Evolutionary conservation across 1,139 yeast species (phyloP).

Genomic region (Zhuliangozyma blackwelliae): DNA sequence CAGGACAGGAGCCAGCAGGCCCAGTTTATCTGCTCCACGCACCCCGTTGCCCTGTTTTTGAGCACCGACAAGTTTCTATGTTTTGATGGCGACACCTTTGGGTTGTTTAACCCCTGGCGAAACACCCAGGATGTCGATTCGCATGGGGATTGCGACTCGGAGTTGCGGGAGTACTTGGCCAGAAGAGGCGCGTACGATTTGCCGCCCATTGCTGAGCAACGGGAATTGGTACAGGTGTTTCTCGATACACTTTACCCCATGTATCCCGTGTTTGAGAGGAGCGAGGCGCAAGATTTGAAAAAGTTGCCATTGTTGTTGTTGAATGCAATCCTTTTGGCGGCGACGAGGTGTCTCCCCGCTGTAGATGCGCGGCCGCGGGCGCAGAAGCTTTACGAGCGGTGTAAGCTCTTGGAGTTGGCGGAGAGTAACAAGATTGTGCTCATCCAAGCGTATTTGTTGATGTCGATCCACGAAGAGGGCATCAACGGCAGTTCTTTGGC

Average conservation of each 20-base stretch:
- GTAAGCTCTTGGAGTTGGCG: constrained; percentile 19
- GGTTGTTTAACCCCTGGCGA: constrained; percentile 27
- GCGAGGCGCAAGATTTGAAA: constrained; percentile 7
- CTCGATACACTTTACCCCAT: constrained; percentile 20
- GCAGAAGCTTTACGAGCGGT: constrained; percentile 16
- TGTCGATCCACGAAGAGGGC: constrained; percentile 25
- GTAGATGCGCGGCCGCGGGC: constrained; percentile 14
- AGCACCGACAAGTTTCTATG: constrained; percentile 25
- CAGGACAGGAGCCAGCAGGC: constrained; percentile 8
- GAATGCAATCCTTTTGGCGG: constrained; percentile 22
- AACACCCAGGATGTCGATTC: constrained; percentile 12
- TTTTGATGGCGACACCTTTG: constrained; percentile 23
- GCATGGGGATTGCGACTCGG: constrained; percentile 11
- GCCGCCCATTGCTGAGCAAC: constrained; percentile 17
- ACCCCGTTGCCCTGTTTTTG: constrained; percentile 24
- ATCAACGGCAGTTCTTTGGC: constrained; percentile 21
- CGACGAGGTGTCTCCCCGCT: constrained; percentile 14
- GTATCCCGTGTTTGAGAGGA: constrained; percentile 21
- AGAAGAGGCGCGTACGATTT: constrained; percentile 18
- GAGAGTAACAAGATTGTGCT: constrained; percentile 22
- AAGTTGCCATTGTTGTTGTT: constrained; percentile 16
- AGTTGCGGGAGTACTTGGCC: constrained; percentile 15
- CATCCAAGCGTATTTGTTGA: constrained; percentile 20
- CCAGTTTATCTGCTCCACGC: constrained; percentile 26
- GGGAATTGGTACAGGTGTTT: constrained; percentile 14